Conservation (phyloP, 1,284 basidiomycete genomes). For the Macrocybe sp. region DNA sequence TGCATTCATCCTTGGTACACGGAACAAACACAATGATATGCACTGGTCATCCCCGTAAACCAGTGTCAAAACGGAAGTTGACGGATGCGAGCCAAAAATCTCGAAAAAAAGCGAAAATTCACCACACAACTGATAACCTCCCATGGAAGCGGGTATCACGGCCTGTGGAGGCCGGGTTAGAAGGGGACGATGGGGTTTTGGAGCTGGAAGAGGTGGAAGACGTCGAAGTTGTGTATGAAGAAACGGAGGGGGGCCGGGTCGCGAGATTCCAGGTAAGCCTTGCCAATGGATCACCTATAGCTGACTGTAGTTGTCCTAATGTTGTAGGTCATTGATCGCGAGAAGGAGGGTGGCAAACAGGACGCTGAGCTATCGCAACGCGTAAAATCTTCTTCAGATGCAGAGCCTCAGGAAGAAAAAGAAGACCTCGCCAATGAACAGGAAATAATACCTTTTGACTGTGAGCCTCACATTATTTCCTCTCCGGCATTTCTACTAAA, state of each 20-base stretch:
- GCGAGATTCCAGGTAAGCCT: constrained; percentile 61
- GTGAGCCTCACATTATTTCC: constrained; percentile 16
- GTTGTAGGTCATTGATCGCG: constrained; percentile 16
- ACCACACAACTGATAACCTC: constrained; percentile 41
- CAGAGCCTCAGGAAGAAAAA: neutral
- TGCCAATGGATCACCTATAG: constrained; percentile 3
- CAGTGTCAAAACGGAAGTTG: constrained; percentile 23
- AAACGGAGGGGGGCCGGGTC: constrained; percentile 63
- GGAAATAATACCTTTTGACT: constrained; percentile 24
- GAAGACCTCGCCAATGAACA: neutral
- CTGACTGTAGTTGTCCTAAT: neutral
- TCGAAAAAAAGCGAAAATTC: constrained; percentile 36
- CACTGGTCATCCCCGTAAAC: constrained; percentile 8
- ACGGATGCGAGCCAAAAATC: constrained; percentile 11
- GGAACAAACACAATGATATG: constrained; percentile 6
- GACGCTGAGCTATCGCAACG: neutral
- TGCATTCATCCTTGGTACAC: neutral
- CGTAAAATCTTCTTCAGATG: neutral
- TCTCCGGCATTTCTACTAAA: constrained; percentile 1
- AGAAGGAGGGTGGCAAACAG: neutral
- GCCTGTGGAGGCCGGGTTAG: constrained; percentile 50
- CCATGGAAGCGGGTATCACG: constrained; percentile 63
- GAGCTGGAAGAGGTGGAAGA: constrained; percentile 88
- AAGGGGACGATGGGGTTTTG: constrained; percentile 79
- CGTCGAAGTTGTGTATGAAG: constrained; percentile 81